Evolutionary conservation across 352 stramenopile species (phyloP), one percentile per base, ranked within the genome.

Genomic region (Phytophthora podocarpi): DNA sequence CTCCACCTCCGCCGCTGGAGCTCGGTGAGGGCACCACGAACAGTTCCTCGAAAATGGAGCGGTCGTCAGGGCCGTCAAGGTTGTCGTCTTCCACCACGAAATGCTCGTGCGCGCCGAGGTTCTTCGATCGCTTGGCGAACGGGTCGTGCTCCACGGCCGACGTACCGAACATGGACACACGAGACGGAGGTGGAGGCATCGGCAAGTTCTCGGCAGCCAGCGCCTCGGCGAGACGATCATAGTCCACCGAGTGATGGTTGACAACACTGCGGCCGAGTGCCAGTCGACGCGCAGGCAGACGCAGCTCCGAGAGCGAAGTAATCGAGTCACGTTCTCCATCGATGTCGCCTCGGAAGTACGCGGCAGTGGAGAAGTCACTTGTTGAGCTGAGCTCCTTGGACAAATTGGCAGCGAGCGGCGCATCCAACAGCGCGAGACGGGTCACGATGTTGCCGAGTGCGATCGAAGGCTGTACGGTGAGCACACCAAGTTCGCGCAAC

Each of bases 111-210:
- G 78, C 74, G 10, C 76, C 83, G 31, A 82, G 68, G 15, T 75
- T 72, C 20, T 46, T 52, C 35, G 58, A 66, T 5, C 74, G 76
- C 11, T 61, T 64, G 7, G 73, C 64, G 57, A 89, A 89, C 65
- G 79, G 79, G 37, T 89, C 79, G 52, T 83, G 70, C 42, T 71
- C 67, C 27, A 77, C 73, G 3, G 70, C 70, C 1, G 73, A 82
- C 8, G 63, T 82, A 59, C 80, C 80, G 45, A 87, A 89, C 80
- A 89, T 87, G 49, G 72, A 82, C 57, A 89, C 80, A 58, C 79
- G 79, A 48, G 75, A 73, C 21, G 80, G 80, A 12, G 80, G 74
- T 3, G 74, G 74, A 23, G 74, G 74, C 59, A 82, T 63, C 18
- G 74, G 70, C 30, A 80, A 57, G 39, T 82, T 72, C 40, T 78